Conservation (phyloP, 1,139 yeast genomes). For the Geotrichum siamense region DNA sequence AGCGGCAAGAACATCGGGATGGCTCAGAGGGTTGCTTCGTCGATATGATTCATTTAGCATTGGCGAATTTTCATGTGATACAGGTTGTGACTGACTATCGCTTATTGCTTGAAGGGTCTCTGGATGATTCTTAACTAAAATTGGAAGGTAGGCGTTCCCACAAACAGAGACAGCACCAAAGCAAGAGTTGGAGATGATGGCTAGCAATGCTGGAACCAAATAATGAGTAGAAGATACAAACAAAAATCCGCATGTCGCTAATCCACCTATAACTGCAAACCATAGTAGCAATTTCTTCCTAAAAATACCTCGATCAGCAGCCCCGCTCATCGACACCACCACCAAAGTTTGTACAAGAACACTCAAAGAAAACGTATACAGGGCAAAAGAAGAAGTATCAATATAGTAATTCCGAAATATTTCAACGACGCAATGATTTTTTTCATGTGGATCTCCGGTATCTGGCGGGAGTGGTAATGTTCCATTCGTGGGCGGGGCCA, state of each 20-base stretch:
- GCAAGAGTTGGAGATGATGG: constrained; percentile 55
- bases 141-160: constrained; percentile 64
- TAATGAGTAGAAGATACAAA: constrained; percentile 42
- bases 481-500: constrained; percentile 26
- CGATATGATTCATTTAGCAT: constrained; percentile 6
- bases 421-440: constrained; percentile 39
- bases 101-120: constrained; percentile 14
- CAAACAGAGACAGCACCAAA: constrained; percentile 70
- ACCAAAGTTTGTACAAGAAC: constrained; percentile 58
- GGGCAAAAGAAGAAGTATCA: constrained; percentile 61
- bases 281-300: constrained; percentile 46
- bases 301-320: constrained; percentile 50
- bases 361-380: constrained; percentile 58
- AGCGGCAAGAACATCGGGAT: constrained; percentile 16
- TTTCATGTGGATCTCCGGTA: constrained; percentile 18
- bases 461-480: constrained; percentile 16
- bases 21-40: constrained; percentile 11
- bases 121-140: constrained; percentile 41
- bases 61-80: neutral
- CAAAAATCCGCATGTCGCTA: constrained; percentile 44
- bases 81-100: constrained; percentile 5
- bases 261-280: constrained; percentile 51
- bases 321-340: constrained; percentile 62
- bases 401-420: constrained; percentile 44
- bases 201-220: constrained; percentile 48